A percentile compares a stretch with the other conserved stretches of the same genome.
Conservation (phyloP, 176 grass and related monocot species). For the Lolium multiflorum region DNA sequence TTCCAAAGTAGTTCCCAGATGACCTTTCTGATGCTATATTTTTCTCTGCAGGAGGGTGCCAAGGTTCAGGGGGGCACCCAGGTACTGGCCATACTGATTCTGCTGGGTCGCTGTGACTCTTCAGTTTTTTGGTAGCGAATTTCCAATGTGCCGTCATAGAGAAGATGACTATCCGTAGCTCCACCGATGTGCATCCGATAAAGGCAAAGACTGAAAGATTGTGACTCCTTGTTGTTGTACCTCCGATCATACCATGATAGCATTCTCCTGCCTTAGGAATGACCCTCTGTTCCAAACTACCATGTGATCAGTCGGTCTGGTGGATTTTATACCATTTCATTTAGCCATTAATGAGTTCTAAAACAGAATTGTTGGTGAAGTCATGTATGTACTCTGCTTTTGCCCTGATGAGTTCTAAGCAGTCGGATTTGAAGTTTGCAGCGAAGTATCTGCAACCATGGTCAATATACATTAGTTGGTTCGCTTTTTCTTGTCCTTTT, state of each 20-base stretch:
- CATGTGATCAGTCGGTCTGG: not conserved
- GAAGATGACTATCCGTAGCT: slow-evolving; percentile 24
- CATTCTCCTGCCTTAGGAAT: slow-evolving; percentile 7
- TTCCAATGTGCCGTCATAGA: slow-evolving; percentile 11
- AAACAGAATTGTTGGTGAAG: not conserved
- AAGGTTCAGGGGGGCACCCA: slow-evolving; percentile 62
- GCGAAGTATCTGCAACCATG: slow-evolving; percentile 4
- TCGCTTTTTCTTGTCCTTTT: too few relatives aligned
- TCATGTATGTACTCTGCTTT: slow-evolving; percentile 4
- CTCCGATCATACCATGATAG: not conserved
- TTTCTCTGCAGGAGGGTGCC: slow-evolving; percentile 35
- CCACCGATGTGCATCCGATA: not conserved
- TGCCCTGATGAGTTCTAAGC: not conserved
- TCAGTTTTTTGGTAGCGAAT: slow-evolving; percentile 27
- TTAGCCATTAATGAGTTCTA: not conserved
- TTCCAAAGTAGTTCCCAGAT: not conserved
- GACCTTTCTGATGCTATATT: not conserved
- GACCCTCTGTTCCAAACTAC: not conserved
- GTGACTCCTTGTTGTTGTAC: slow-evolving; percentile 1
- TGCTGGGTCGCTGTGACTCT: slow-evolving; percentile 28
- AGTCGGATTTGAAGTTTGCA: not conserved
- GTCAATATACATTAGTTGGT: not conserved
- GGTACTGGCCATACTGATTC: slow-evolving; percentile 63
- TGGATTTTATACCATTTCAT: slow-evolving; percentile 1
- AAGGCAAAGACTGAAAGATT: slow-evolving; percentile 8